Conservation (phyloP, 2,329 filamentous ascomycete species). For the Sclerotinia nivalis region DNA sequence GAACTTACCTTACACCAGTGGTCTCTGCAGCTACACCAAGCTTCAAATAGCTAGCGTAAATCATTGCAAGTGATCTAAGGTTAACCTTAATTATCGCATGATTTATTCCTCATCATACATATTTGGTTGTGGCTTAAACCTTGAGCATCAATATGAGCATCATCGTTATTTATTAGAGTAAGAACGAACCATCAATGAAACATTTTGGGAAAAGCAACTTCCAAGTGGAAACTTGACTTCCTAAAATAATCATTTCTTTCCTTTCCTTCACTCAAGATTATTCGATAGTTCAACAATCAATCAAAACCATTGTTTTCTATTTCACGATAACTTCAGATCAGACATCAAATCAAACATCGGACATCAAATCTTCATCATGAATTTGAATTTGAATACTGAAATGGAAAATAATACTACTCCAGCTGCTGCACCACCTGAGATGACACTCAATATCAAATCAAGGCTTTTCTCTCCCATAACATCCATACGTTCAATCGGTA, state of each 20-base stretch:
- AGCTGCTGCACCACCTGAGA: too few relatives aligned
- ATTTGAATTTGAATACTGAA: background rate
- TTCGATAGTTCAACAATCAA: background rate
- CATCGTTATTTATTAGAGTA: slow-evolving; percentile 5
- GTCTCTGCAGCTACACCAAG: background rate
- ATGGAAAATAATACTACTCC: too few relatives aligned
- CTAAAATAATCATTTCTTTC: too few relatives aligned
- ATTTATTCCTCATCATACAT: background rate
- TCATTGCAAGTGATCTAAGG: background rate
- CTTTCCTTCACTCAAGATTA: background rate
- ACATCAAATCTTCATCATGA: background rate
- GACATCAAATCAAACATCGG: background rate
- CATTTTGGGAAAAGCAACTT: background rate
- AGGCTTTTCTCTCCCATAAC: background rate
- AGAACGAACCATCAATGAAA: background rate
- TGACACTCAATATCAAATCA: background rate
- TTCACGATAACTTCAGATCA: background rate
- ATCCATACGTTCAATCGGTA: background rate
- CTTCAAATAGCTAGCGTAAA: background rate
- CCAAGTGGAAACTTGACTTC: background rate
- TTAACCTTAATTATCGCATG: background rate
- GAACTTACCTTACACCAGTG: slow-evolving; percentile 49
- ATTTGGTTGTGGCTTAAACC: background rate
- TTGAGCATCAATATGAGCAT: slow-evolving; percentile 1
- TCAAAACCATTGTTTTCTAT: background rate